Evolutionary conservation across 108 stramenopile species (phyloP), one percentile per base, ranked within the genome.

Genomic region (Mediolabrus comicus): DNA sequence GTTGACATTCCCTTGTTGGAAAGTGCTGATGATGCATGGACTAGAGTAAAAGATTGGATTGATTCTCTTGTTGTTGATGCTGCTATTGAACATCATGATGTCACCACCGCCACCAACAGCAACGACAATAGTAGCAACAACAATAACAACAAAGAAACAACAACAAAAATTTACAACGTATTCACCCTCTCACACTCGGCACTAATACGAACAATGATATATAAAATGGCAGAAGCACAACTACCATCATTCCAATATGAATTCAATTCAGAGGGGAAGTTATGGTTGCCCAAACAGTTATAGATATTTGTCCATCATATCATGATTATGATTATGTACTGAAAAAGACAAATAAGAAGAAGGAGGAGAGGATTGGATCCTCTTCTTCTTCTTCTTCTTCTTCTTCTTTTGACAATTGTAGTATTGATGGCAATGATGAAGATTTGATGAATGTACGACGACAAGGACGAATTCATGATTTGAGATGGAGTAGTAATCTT

Each of bases 181-280:
- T 76, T 86, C 34, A 83, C 84, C 0, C 38, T 88, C 8, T 75
- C 84, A 0, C 87, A 88, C 69, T 70, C 84, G 3, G 85, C 81
- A 9, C 56, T 80, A 9, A 67, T 88, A 27, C 84, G 87, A 6
- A 75, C 72, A 4, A 57, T 80, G 28, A 56, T 84, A 28, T 53
- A 69, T 34, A 65, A 73, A 56, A 81, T 85, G n/a, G n/a, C n/a
- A n/a, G n/a, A n/a, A n/a, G n/a, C n/a, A n/a, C n/a, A n/a, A n/a
- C n/a, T n/a, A n/a, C n/a, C n/a, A 26, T n/a, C 49, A 59, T 66
- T 62, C 70, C 14, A n/a, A n/a, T n/a, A n/a, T n/a, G n/a, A n/a
- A n/a, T n/a, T n/a, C n/a, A n/a, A n/a, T n/a, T n/a, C n/a, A n/a
- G n/a, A n/a, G n/a, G n/a, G n/a, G n/a, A n/a, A n/a, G n/a, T n/a